Base-by-base conservation (phyloP, 163 green algal genomes). In the Volvox carteri region DNA sequence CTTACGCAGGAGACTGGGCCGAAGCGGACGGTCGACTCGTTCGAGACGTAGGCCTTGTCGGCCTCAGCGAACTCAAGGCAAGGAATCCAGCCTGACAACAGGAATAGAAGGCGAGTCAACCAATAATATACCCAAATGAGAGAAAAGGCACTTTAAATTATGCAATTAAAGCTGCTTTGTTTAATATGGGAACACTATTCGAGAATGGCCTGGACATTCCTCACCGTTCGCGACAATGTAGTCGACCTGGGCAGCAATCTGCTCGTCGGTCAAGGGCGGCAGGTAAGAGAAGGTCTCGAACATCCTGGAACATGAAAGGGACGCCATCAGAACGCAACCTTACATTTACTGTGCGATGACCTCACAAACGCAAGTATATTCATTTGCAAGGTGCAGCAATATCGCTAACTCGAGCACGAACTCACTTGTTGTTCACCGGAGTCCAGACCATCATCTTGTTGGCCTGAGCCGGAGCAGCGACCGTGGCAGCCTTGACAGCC, bases 251-350 rank as follows among this genome's bases (percentile, higher is more conserved):
- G 93, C 95, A 91, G 96, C 92, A 93, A 99, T 99, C 90, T 97
- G 93, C 79, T 97, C 94, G 70, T 97, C 90, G 90, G 93, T 96
- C 75, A 99, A 95, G 65, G 97, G 95, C 78, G 98, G 98, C 92
- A 99, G 96, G 97, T 97, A 99, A 80, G 97, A 99, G 92, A 99
- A 97, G 93, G 97, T 99, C 98, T 99, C 98, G 94, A 72, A 72
- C 60, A 72, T 72, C 60, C 60, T 72, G 60, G 3, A 2, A 65
- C 50, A 58, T 12, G n/a, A n/a, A n/a, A n/a, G n/a, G n/a, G n/a
- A n/a, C n/a, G n/a, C n/a, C n/a, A n/a, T n/a, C n/a, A n/a, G n/a
- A n/a, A n/a, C n/a, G n/a, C n/a, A n/a, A n/a, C n/a, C n/a, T n/a
- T n/a, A n/a, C n/a, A n/a, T n/a, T n/a, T n/a, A n/a, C n/a, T n/a